Evolutionary conservation across 352 stramenopile genomes (phyloP).

Genomic region (Phytophthora agathidicida): DNA sequence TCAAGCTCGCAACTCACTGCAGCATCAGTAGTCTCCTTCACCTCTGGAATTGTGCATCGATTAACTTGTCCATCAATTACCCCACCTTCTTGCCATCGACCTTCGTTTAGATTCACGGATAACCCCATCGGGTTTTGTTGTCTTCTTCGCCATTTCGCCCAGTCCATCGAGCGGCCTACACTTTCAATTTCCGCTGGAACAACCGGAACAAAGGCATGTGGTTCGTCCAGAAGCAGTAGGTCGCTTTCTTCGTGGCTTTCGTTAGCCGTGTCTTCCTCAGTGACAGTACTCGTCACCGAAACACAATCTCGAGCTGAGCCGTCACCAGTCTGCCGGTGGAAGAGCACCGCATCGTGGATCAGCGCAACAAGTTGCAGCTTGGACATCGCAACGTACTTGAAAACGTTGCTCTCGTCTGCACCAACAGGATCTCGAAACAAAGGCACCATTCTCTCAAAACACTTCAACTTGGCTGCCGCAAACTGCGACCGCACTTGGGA

Average conservation of each 20-base stretch:
- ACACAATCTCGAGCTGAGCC: constrained; percentile 32
- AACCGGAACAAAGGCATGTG: background rate
- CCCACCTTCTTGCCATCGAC: constrained; percentile 4
- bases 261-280: background rate
- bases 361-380: constrained; percentile 45
- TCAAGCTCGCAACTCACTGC: constrained; percentile 11
- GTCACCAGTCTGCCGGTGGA: constrained; percentile 16
- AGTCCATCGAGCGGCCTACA: constrained; percentile 29
- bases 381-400: constrained; percentile 56
- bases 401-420: constrained; percentile 37
- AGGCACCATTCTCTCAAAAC: constrained; percentile 49
- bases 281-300: constrained; percentile 17
- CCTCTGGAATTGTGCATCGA: background rate
- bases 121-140: constrained; percentile 35
- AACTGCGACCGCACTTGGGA: constrained; percentile 19
- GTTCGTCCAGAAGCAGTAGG: constrained; percentile 18
- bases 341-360: constrained; percentile 44
- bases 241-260: constrained; percentile 2
- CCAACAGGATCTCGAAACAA: constrained; percentile 51
- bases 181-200: background rate
- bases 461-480: constrained; percentile 45
- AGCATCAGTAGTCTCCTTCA: constrained; percentile 15
- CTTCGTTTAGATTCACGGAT: constrained; percentile 31
- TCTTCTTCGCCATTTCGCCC: background rate
- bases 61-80: constrained; percentile 2